Conservation (phyloP, 2,329 filamentous ascomycete species). For the Emmonsia crescens region DNA sequence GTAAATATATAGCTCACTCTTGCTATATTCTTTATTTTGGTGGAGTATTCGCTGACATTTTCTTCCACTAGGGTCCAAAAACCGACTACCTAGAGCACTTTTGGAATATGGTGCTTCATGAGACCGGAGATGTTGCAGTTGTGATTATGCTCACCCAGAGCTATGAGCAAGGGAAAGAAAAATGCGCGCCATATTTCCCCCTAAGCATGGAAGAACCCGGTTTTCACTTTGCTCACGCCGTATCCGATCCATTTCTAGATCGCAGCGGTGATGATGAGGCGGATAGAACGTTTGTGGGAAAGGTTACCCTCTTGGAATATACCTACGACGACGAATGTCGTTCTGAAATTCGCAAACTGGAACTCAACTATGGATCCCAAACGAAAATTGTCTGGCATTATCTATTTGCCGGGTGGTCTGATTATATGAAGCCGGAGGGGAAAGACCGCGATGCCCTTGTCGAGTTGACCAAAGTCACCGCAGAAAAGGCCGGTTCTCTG, state of each 20-base stretch:
- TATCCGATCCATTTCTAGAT: slow-evolving; percentile 31
- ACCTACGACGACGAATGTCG: slow-evolving; percentile 46
- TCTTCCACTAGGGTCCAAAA: slow-evolving; percentile 57
- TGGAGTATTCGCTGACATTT: not conserved
- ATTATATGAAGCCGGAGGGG: slow-evolving; percentile 67
- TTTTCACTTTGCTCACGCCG: slow-evolving; percentile 29
- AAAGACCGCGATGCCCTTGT: slow-evolving; percentile 41
- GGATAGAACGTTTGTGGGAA: slow-evolving; percentile 46
- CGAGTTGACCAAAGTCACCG: slow-evolving; percentile 39
- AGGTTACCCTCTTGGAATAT: slow-evolving; percentile 50
- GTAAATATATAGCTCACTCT: slow-evolving; percentile 23
- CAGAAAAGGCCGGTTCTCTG: slow-evolving; percentile 34
- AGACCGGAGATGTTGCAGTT: slow-evolving; percentile 62
- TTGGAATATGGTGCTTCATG: slow-evolving; percentile 92
- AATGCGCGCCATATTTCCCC: slow-evolving; percentile 86
- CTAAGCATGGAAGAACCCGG: slow-evolving; percentile 42
- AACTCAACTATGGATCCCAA: slow-evolving; percentile 38
- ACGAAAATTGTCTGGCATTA: slow-evolving; percentile 69
- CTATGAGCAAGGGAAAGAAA: slow-evolving; percentile 63
- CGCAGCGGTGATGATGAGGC: slow-evolving; percentile 52
- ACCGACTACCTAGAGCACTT: slow-evolving; percentile 64
- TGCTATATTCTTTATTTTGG: not conserved
- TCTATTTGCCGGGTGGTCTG: slow-evolving; percentile 78
- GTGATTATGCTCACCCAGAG: slow-evolving; percentile 93
- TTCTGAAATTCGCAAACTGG: slow-evolving; percentile 64